Base-by-base conservation (phyloP, 164 flowering plant genomes). In the Vitis amurensis region DNA sequence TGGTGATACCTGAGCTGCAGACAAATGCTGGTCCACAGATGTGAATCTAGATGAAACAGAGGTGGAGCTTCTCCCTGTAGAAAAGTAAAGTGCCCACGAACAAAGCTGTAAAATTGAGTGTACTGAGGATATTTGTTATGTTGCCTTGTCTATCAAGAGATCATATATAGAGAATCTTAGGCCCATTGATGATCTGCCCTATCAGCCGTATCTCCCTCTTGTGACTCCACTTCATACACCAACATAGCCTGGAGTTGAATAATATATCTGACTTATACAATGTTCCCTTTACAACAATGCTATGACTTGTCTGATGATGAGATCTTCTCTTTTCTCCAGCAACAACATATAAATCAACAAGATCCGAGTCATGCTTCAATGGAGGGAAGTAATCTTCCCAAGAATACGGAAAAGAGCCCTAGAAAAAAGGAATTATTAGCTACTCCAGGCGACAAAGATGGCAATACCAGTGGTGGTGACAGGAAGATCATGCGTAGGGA, bases 401-500 rank as follows among this genome's bases (percentile, higher is more conserved):
- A 31, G 11, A 61, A 44, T 14, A 52, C 19, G 63, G 71, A 14
- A 51, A 74, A 66, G 47, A 55, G 68, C 64, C 47, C 16, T 10
- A 12, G 29, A n/a, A 11, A 63, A 49, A 16, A 29, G 44, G 44
- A 1, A 37, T 37, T 57, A n/a, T 68, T 62, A 5, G 44, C 53
- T 16, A 7, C 23, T 30, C 3, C 63, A 27, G 51, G 19, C 11
- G 51, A 57, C 27, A 49, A 19, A 58, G 48, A 56, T 16, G 63
- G 19, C 13, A 13, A 68, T 29, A 37, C 3, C 14, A 53, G 50
- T 57, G 19, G 67, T 2, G 19, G 53, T 3, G 55, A 14, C 12
- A 81, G 68, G 79, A 84, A 68, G 72, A 66, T 55, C 8, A 55
- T 27, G 8, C 78, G 75, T 11, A 81, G 76, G 62, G 84, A 81